Evolutionary conservation across 1,284 basidiomycete species (phyloP), one percentile per base, ranked within the genome.

Genomic region (Tilletiopsis washingtonensis): DNA sequence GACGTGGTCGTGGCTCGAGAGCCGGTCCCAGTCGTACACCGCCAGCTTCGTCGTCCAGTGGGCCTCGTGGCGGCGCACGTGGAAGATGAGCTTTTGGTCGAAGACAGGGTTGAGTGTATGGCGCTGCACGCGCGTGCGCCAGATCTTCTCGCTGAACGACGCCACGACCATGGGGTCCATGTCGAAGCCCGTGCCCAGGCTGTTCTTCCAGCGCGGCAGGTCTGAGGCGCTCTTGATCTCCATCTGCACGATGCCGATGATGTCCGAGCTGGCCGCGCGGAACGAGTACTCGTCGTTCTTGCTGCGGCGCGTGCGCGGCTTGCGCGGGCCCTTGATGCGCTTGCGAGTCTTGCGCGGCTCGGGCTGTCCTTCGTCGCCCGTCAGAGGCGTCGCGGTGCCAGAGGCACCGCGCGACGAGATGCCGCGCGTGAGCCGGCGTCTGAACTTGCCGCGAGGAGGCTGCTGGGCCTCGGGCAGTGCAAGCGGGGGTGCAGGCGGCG

Each of bases 51-150:
- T 41, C 37, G 58, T 56, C 39, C 57, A 74, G 44, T 79, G 69
- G 7, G 81, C 81, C 73, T 98, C 93, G 66, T 91, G 88, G 5
- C 84, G 78, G 21, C 88, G 81, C 3, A 97, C 91, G 72, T 96
- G 91, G 78, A 97, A 96, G 19, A 96, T 79, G 1, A 98, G 78
- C 74, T 93, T 93, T 75, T 97, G 91, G 61, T 97, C 86, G 89
- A 91, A 98, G 0, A 81, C 79, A 0, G 93, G 93, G 71, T 88
- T 90, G 54, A 90, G 81, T 1, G 73, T 75, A 55, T 74, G 74
- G 1, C 75, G 68, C 5, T 71, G 69, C 23, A 76, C 75, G 7
- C 89, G 84, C 0, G 91, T 96, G 3, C 91, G 81, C 76, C 96
- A 97, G 9, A 97, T 88, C 74, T 96, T 96, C 76, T 93, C 91